A percentile compares a stretch with the other conserved stretches of the same genome.
phyloP scores from a whole-genome alignment of 345 rosid genomes.

The Erysimum cheiranthoides region DNA sequence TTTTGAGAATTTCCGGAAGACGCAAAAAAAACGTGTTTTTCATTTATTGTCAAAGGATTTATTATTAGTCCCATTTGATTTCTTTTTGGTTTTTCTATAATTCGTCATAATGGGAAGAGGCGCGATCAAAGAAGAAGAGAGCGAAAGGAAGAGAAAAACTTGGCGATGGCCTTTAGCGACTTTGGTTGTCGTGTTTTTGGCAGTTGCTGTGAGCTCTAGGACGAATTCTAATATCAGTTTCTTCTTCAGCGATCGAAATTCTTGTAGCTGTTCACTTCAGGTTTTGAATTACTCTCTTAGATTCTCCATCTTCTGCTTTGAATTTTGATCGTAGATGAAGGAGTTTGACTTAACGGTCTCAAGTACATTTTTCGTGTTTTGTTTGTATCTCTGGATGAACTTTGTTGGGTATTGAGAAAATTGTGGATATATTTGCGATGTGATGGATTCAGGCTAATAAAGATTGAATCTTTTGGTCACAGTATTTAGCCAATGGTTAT shows the following conservation, averaged over 20 bases:
- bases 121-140: conserved; percentile 41
- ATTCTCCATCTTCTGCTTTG: conserved; percentile 19
- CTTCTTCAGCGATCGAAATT: conserved; percentile 49
- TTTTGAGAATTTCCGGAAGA: conserved; percentile 8
- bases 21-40: conserved; percentile 20
- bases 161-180: conserved; percentile 60
- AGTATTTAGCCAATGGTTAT: not conserved
- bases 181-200: conserved; percentile 52
- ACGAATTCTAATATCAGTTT: conserved; percentile 46
- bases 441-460: conserved; percentile 19
- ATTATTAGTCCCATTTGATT: not conserved
- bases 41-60: not conserved
- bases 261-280: conserved; percentile 70
- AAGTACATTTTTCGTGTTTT: not conserved
- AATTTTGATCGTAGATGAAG: not conserved
- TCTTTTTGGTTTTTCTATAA: not conserved
- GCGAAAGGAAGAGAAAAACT: conserved; percentile 38
- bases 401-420: conserved; percentile 10
- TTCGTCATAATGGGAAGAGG: conserved; percentile 48
- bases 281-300: conserved; percentile 19
- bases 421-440: conserved; percentile 1
- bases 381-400: not conserved
- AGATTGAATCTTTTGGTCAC: conserved; percentile 23
- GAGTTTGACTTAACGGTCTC: conserved; percentile 11
- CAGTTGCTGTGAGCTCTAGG: conserved; percentile 57